Evolutionary conservation across 2,329 filamentous ascomycete species (phyloP).

Genomic region (Pyrenophora teres): DNA sequence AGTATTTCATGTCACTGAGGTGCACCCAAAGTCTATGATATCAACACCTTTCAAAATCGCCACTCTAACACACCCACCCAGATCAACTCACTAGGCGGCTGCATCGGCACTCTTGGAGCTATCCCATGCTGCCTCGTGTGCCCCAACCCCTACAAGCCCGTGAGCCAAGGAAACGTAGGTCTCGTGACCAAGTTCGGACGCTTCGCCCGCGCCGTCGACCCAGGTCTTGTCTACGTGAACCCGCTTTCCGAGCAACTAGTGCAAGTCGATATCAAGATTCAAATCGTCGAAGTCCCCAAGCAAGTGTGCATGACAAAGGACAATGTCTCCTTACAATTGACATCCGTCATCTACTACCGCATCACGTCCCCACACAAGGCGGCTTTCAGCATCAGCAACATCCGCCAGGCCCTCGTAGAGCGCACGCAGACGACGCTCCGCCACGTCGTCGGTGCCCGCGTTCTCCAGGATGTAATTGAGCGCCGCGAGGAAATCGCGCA

Average conservation of each 20-base stretch:
- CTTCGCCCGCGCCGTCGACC: conserved; percentile 95
- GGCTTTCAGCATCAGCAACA: conserved; percentile 93
- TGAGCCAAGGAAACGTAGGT: conserved; percentile 91
- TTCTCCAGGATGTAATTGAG: conserved; percentile 97
- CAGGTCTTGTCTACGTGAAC: conserved; percentile 96
- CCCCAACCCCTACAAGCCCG: conserved; percentile 94
- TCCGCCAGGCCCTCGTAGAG: conserved; percentile 94
- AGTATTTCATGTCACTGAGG: no score
- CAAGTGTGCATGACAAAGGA: conserved; percentile 99
- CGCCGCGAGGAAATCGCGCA: conserved; percentile 95
- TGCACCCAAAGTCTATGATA: no score
- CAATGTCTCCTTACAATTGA: conserved; percentile 92
- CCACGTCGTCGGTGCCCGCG: conserved; percentile 92
- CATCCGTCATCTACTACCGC: conserved; percentile 99
- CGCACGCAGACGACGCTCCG: conserved; percentile 97
- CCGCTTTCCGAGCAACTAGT: conserved; percentile 87
- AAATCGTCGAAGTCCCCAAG: conserved; percentile 94
- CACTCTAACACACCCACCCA: conserved; percentile 9
- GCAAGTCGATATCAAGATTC: conserved; percentile 98
- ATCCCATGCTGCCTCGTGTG: conserved; percentile 90
- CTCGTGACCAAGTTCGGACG: conserved; percentile 93
- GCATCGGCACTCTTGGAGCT: conserved; percentile 79
- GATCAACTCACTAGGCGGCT: conserved; percentile 74
- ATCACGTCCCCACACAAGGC: conserved; percentile 94
- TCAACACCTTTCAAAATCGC: not conserved